Evolutionary conservation across 1,284 basidiomycete species (phyloP).

Genomic region (Puccinia hordei): DNA sequence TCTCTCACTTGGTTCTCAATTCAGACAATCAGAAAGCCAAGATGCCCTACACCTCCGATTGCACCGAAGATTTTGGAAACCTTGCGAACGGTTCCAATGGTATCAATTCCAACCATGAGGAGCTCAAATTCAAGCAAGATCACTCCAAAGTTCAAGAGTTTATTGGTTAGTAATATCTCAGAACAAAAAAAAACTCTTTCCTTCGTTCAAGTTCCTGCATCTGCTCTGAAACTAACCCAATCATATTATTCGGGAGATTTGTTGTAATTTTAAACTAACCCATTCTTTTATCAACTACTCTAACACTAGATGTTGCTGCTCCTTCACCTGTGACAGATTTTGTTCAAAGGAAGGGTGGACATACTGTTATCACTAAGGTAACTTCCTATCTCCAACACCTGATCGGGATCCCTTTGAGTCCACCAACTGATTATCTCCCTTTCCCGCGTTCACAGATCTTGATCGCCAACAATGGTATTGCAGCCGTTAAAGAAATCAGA

Average conservation of each 20-base stretch:
- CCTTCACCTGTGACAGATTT: too few species aligned
- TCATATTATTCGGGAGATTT: too few species aligned
- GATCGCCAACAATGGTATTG: slow-evolving; percentile 97
- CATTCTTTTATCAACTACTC: not conserved
- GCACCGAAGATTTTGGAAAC: slow-evolving; percentile 13
- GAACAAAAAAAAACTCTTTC: too few species aligned
- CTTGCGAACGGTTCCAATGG: slow-evolving; percentile 3
- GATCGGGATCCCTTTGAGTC: slow-evolving; percentile 3
- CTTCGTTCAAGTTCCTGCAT: too few species aligned
- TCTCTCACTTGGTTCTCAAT: too few species aligned
- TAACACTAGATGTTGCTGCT: slow-evolving; percentile 72
- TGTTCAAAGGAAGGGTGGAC: too few species aligned
- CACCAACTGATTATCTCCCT: not conserved
- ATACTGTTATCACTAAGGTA: too few species aligned
- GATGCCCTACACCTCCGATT: too few species aligned
- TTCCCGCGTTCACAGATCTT: slow-evolving; percentile 68
- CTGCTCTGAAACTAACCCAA: too few species aligned
- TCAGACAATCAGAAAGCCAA: too few species aligned
- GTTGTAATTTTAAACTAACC: not conserved
- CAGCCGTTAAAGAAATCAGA: slow-evolving; percentile 98
- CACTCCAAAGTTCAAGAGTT: slow-evolving; percentile 57
- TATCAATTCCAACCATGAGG: slow-evolving; percentile 30
- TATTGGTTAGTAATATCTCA: slow-evolving; percentile 53
- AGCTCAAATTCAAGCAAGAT: slow-evolving; percentile 55
- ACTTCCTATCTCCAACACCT: too few species aligned